Conservation (phyloP, 768 basidiomycete species). For the Neoboletus subvelutipes region DNA sequence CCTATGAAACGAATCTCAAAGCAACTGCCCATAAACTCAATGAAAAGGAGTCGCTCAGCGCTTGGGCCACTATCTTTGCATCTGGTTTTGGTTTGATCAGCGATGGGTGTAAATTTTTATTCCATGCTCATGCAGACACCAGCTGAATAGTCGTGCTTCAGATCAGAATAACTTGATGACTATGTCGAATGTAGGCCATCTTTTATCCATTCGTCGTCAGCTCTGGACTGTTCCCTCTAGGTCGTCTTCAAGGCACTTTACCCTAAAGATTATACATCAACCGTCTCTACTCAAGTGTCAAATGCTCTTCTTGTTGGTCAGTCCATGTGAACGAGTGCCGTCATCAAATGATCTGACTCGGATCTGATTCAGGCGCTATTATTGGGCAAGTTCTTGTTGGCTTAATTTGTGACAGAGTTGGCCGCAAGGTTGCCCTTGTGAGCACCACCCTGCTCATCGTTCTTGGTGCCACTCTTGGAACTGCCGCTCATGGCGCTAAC, state of each 20-base stretch:
- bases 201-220: not conserved
- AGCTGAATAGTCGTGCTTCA: constrained; percentile 24
- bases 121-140: not conserved
- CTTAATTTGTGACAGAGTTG: constrained; percentile 67
- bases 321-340: constrained; percentile 11
- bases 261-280: constrained; percentile 57
- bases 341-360: constrained; percentile 1
- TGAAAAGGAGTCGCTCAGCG: constrained; percentile 49
- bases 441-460: constrained; percentile 68
- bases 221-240: constrained; percentile 34
- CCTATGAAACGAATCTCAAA: constrained; percentile 25
- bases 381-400: constrained; percentile 64
- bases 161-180: constrained; percentile 75
- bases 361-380: constrained; percentile 47
- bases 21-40: constrained; percentile 22
- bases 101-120: constrained; percentile 49
- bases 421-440: constrained; percentile 75
- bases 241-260: constrained; percentile 67
- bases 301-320: constrained; percentile 70
- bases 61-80: constrained; percentile 62
- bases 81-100: constrained; percentile 65
- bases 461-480: constrained; percentile 63
- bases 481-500: constrained; percentile 62
- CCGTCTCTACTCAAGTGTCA: constrained; percentile 64
- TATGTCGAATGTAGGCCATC: constrained; percentile 52